Evolutionary conservation across 768 basidiomycete genomes (phyloP).

Genomic region (Trametes cubensis): DNA sequence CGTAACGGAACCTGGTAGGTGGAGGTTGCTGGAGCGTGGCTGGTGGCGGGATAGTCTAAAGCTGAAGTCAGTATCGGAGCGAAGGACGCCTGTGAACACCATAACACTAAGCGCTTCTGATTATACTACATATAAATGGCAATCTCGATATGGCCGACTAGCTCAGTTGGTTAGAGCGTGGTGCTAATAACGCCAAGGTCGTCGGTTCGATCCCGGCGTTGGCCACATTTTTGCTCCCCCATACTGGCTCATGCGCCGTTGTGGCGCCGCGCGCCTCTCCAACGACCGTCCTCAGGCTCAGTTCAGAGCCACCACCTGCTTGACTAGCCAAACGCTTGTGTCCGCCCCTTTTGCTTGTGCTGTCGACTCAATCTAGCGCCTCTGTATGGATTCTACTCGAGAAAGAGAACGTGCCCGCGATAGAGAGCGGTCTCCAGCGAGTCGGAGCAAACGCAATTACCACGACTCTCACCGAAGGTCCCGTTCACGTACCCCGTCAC

Average conservation of each 20-base stretch:
- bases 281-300: not conserved
- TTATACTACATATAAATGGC: not conserved
- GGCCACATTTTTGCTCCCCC: conserved; percentile 12
- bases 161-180: conserved; percentile 95
- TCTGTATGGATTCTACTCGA: not conserved
- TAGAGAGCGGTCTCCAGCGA: not conserved
- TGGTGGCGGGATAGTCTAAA: too few relatives aligned
- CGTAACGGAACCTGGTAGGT: too few relatives aligned
- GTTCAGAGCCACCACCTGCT: not conserved
- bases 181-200: conserved; percentile 60
- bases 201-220: conserved; percentile 29
- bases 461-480: not conserved
- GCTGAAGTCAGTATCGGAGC: too few relatives aligned
- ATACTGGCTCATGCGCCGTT: not conserved
- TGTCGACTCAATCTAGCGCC: not conserved
- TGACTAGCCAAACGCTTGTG: not conserved
- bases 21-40: too few relatives aligned
- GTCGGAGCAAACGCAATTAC: not conserved
- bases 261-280: not conserved
- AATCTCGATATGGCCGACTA: conserved; percentile 65
- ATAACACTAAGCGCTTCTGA: too few relatives aligned
- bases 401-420: not conserved
- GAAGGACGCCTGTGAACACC: too few relatives aligned
- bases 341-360: not conserved
- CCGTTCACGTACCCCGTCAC: not conserved